Conservation (phyloP, 2,329 filamentous ascomycete species). For the Curvularia spicifera region DNA sequence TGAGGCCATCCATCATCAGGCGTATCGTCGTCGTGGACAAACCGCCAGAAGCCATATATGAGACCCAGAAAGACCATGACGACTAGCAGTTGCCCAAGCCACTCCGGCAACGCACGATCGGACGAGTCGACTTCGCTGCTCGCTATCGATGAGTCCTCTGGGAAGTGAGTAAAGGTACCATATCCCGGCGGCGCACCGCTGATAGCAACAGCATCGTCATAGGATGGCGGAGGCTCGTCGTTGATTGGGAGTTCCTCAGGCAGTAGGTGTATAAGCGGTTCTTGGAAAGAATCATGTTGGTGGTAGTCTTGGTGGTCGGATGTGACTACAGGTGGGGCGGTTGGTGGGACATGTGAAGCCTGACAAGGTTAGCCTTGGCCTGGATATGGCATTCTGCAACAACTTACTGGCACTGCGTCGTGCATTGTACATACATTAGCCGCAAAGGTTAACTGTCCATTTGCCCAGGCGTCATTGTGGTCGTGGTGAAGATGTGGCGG, state of each 20-base stretch:
- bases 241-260: slow-evolving; percentile 16
- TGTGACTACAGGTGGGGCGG: slow-evolving; percentile 17
- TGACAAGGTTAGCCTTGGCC: slow-evolving; percentile 5
- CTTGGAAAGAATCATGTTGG: slow-evolving; percentile 8
- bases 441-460: neutral
- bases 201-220: slow-evolving; percentile 40
- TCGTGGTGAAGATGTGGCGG: slow-evolving; percentile 1
- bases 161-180: slow-evolving; percentile 38
- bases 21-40: slow-evolving; percentile 29
- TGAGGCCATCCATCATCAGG: slow-evolving; percentile 18
- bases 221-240: slow-evolving; percentile 43
- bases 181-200: slow-evolving; percentile 37
- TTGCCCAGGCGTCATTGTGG: slow-evolving; percentile 13
- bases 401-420: slow-evolving; percentile 15
- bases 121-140: slow-evolving; percentile 38
- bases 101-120: slow-evolving; percentile 36
- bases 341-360: slow-evolving; percentile 15
- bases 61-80: slow-evolving; percentile 37
- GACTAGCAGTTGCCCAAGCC: slow-evolving; percentile 38
- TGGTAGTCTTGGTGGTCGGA: slow-evolving; percentile 17
- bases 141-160: slow-evolving; percentile 38
- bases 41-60: slow-evolving; percentile 41
- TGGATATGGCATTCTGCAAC: neutral
- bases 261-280: slow-evolving; percentile 12
- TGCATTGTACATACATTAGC: slow-evolving; percentile 16